Evolutionary conservation across 345 rosid genomes (phyloP).

Genomic region (Citropsis articulata): DNA sequence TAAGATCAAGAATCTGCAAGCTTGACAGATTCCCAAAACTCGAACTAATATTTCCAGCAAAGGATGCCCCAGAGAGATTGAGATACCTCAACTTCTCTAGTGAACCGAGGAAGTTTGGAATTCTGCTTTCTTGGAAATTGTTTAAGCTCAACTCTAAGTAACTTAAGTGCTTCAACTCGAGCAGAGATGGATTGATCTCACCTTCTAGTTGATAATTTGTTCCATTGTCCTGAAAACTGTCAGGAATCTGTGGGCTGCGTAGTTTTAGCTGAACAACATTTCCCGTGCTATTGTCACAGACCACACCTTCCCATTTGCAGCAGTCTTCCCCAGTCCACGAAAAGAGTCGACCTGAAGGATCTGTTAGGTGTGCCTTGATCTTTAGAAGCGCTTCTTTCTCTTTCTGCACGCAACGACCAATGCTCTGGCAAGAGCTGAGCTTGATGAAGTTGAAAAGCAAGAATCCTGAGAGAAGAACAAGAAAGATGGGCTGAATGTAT

Average conservation of each 20-base stretch:
- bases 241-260: slow-evolving; percentile 17
- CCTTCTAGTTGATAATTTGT: neutral
- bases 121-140: slow-evolving; percentile 8
- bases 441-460: neutral
- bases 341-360: slow-evolving; percentile 33
- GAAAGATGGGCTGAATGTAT: neutral
- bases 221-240: slow-evolving; percentile 15
- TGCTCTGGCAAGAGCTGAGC: neutral
- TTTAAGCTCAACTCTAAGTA: slow-evolving; percentile 24
- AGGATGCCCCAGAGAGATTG: slow-evolving; percentile 22
- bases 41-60: slow-evolving; percentile 4
- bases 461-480: neutral
- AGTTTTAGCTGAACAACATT: slow-evolving; percentile 39
- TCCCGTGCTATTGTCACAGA: slow-evolving; percentile 28
- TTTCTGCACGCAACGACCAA: neutral
- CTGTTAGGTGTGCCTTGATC: slow-evolving; percentile 34
- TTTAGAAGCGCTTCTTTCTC: slow-evolving; percentile 43
- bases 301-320: slow-evolving; percentile 43
- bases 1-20: slow-evolving; percentile 18
- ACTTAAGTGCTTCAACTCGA: slow-evolving; percentile 8
- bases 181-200: slow-evolving; percentile 11
- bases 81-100: slow-evolving; percentile 21
- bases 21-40: slow-evolving; percentile 15
- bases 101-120: slow-evolving; percentile 18
- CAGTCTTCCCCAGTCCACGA: slow-evolving; percentile 52